Conservation (phyloP, 768 basidiomycete species). For the Macrolepiota dolichaula region DNA sequence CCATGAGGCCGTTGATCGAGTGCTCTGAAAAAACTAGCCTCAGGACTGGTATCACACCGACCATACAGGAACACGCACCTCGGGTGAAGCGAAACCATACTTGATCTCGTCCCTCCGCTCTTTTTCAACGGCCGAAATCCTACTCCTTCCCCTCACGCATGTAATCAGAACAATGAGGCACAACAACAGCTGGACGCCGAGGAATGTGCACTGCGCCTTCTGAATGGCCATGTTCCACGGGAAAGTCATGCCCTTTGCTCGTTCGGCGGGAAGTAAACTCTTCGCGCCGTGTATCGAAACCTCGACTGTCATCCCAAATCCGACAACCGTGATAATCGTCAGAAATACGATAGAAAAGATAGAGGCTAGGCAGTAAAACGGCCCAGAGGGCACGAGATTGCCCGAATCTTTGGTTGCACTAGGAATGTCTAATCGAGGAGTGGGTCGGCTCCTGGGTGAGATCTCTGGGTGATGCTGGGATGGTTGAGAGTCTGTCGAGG, state of each 20-base stretch:
- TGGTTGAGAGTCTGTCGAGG: background rate
- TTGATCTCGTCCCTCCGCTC: conserved; percentile 10
- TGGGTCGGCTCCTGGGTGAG: background rate
- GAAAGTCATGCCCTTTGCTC: conserved; percentile 18
- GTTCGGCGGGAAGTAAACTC: conserved; percentile 21
- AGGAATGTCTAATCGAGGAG: background rate
- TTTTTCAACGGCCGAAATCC: conserved; percentile 1
- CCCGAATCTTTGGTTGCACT: background rate
- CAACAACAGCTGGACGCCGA: conserved; percentile 19
- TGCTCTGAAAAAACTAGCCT: background rate
- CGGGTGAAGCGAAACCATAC: conserved; percentile 10
- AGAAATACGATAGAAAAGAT: conserved; percentile 16
- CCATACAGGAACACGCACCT: background rate
- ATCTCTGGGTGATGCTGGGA: background rate
- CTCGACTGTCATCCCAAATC: conserved; percentile 24
- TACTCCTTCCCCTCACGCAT: conserved; percentile 11
- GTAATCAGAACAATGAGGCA: conserved; percentile 13
- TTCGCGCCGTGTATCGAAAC: conserved; percentile 21
- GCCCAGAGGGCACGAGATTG: conserved; percentile 8
- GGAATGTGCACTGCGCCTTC: conserved; percentile 21
- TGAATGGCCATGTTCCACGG: conserved; percentile 27
- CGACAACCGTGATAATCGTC: conserved; percentile 19
- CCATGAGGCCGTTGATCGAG: background rate
- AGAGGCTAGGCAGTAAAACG: conserved; percentile 14
- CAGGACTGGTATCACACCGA: background rate